Conservation (phyloP, 2,329 filamentous ascomycete species). For the Blastomyces silverae region DNA sequence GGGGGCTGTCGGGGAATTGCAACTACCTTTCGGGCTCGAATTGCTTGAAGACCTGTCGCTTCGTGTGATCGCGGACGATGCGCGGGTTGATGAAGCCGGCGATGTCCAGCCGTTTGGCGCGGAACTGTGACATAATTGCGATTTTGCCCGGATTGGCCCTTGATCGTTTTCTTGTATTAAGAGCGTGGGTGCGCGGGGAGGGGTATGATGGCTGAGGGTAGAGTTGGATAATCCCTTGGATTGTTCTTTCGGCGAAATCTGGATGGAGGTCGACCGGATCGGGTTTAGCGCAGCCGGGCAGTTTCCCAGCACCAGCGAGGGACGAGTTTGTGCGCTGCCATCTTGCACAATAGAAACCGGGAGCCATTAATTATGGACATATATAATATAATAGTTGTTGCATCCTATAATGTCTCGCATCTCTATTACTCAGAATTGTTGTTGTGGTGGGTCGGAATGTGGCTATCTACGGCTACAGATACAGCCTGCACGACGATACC, state of each 20-base stretch:
- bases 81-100: conserved; percentile 80
- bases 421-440: neutral
- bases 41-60: conserved; percentile 85
- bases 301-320: neutral
- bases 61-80: conserved; percentile 89
- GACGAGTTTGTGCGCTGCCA: neutral
- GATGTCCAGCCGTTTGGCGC: conserved; percentile 82
- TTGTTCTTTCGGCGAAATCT: conserved; percentile 1
- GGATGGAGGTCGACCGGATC: conserved; percentile 11
- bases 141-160: no score
- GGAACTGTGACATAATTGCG: conserved; percentile 68
- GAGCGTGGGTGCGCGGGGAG: no score
- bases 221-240: conserved; percentile 3
- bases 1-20: neutral
- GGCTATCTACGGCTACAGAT: neutral
- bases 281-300: conserved; percentile 15
- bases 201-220: neutral
- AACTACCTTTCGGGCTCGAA: conserved; percentile 77
- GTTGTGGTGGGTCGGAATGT: neutral
- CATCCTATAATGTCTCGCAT: neutral
- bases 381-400: neutral
- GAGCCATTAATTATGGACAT: neutral
- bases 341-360: neutral
- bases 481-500: neutral
- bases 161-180: neutral